These are phyloP conservation scores for Russula sp. DNA, from an alignment of 768 basidiomycete genomes.

Conservation along the genomic window DNA sequence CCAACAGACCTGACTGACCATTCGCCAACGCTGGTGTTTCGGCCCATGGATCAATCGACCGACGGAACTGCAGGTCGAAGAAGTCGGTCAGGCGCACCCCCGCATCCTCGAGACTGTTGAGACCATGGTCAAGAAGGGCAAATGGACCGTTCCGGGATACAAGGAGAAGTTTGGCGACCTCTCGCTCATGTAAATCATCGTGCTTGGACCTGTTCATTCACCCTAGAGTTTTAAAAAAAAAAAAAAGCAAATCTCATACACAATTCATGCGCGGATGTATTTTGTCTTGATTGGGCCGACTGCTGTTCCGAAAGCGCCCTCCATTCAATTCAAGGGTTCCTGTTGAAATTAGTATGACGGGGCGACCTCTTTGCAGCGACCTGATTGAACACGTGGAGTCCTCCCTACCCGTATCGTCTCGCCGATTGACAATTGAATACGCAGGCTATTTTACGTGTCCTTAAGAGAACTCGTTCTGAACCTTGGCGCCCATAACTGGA, in stretches of 20 bases:
- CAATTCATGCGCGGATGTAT: no score
- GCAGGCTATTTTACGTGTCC: no score
- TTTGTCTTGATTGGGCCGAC: no score
- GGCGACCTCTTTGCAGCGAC: no score
- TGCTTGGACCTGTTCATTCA: not conserved
- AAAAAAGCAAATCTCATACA: not conserved
- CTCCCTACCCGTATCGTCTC: no score
- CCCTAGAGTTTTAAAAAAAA: constrained; percentile 11
- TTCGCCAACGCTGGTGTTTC: not conserved
- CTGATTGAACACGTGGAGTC: no score
- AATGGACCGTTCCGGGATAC: constrained; percentile 96
- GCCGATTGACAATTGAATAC: no score
- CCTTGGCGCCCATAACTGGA: no score
- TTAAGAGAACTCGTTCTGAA: no score
- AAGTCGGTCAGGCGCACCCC: constrained; percentile 88
- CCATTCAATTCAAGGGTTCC: no score
- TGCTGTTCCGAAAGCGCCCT: no score
- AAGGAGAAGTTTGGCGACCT: constrained; percentile 97
- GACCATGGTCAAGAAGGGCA: constrained; percentile 94
- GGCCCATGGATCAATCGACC: not conserved
- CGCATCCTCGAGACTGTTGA: constrained; percentile 87
- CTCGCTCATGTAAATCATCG: constrained; percentile 63
- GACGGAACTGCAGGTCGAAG: constrained; percentile 52
- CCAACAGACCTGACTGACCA: not conserved
- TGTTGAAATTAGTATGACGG: no score